These are phyloP conservation scores for Kingdonia uniflora DNA, from an alignment of 164 flowering plant genomes.

Conservation along the genomic window DNA sequence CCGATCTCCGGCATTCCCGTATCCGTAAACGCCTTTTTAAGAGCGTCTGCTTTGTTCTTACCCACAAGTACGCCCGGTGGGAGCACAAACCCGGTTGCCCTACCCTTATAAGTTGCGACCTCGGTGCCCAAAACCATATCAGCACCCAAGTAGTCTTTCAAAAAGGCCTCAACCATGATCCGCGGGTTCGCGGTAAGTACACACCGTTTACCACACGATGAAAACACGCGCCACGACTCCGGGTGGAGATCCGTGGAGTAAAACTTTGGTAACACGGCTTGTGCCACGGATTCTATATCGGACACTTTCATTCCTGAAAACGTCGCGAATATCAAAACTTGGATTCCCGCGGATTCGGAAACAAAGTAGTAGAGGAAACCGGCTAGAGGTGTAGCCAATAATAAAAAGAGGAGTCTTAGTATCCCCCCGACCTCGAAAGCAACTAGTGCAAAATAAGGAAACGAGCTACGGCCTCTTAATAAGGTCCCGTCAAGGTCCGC, in stretches of 20 bases:
- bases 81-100: conserved; percentile 31
- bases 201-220: conserved; percentile 26
- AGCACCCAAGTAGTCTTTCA: conserved; percentile 22
- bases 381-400: conserved; percentile 23
- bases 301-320: conserved; percentile 24
- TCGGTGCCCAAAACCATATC: conserved; percentile 25
- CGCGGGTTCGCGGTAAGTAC: conserved; percentile 27
- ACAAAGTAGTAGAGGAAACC: conserved; percentile 20
- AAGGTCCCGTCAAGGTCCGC: conserved; percentile 37
- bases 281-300: conserved; percentile 33
- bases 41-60: conserved; percentile 20
- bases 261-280: conserved; percentile 38
- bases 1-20: conserved; percentile 23
- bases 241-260: conserved; percentile 31
- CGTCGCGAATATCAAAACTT: conserved; percentile 24
- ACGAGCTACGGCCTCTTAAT: conserved; percentile 25
- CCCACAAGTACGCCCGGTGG: conserved; percentile 32
- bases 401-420: conserved; percentile 20
- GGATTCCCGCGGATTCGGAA: conserved; percentile 28
- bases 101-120: conserved; percentile 17
- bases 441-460: conserved; percentile 31
- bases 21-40: conserved; percentile 20
- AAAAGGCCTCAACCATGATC: conserved; percentile 24
- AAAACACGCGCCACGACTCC: conserved; percentile 35
- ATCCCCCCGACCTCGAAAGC: conserved; percentile 33